Percentiles rank a stretch among this genome's conserved stretches.
These are phyloP conservation scores for Athelia psychrophila DNA, from an alignment of 1,284 basidiomycete species.

Conservation along the genomic window DNA sequence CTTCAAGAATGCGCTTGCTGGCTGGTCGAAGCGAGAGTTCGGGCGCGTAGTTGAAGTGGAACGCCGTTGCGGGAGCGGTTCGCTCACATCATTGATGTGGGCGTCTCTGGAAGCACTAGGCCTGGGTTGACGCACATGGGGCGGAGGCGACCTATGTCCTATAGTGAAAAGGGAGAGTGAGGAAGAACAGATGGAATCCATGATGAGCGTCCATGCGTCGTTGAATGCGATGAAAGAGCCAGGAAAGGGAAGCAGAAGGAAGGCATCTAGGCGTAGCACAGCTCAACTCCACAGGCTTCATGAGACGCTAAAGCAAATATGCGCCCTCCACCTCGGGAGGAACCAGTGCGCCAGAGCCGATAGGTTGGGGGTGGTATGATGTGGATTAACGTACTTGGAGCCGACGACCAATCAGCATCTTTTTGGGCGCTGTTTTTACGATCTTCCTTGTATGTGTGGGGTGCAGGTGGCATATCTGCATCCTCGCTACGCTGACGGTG, in stretches of 20 bases:
- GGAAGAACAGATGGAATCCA: constrained; percentile 36
- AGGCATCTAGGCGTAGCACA: constrained; percentile 30
- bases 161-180: constrained; percentile 23
- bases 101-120: background rate
- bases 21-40: background rate
- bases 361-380: constrained; percentile 49
- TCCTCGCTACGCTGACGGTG: constrained; percentile 15
- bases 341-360: constrained; percentile 36
- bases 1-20: background rate
- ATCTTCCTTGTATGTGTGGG: constrained; percentile 10
- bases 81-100: background rate
- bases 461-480: constrained; percentile 2
- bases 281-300: constrained; percentile 52
- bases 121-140: background rate
- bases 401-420: constrained; percentile 43
- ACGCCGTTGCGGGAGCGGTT: background rate
- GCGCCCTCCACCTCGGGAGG: constrained; percentile 49
- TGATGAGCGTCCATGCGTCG: constrained; percentile 55
- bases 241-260: constrained; percentile 35
- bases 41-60: background rate
- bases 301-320: constrained; percentile 40
- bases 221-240: constrained; percentile 37
- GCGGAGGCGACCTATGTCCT: constrained; percentile 3
- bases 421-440: constrained; percentile 32
- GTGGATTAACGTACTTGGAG: constrained; percentile 77